Evolutionary conservation across 352 stramenopile genomes (phyloP).

Genomic region (Elongisporangium senticosum): DNA sequence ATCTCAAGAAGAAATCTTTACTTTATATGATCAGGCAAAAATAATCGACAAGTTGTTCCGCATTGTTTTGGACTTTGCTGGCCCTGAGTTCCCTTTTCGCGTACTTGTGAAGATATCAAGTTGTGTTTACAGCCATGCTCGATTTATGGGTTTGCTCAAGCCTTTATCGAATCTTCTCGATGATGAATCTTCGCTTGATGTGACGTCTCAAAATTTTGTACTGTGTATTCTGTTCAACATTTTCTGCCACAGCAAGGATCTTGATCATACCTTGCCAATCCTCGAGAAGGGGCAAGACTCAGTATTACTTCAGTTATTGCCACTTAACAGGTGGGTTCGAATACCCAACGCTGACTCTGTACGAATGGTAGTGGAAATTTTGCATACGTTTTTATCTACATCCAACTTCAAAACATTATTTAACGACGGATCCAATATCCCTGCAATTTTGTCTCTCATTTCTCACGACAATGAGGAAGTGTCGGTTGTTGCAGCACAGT

Average conservation of each 20-base stretch:
- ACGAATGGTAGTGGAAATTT: slow-evolving; percentile 44
- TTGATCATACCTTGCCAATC: background rate
- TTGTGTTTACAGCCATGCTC: slow-evolving; percentile 21
- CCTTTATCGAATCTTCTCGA: slow-evolving; percentile 16
- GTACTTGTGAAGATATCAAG: slow-evolving; percentile 46
- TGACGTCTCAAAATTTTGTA: slow-evolving; percentile 20
- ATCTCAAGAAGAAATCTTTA: slow-evolving; percentile 30
- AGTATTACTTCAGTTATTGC: slow-evolving; percentile 48
- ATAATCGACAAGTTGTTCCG: slow-evolving; percentile 43
- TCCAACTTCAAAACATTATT: slow-evolving; percentile 26
- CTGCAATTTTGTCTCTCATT: slow-evolving; percentile 40
- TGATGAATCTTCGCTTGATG: slow-evolving; percentile 3
- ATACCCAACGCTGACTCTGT: slow-evolving; percentile 27
- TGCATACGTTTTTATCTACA: slow-evolving; percentile 33
- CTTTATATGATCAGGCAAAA: slow-evolving; percentile 42
- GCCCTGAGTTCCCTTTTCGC: slow-evolving; percentile 32
- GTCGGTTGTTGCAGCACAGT: slow-evolving; percentile 28
- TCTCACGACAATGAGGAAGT: slow-evolving; percentile 24
- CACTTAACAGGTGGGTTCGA: slow-evolving; percentile 40
- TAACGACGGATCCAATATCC: slow-evolving; percentile 52
- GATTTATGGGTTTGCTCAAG: slow-evolving; percentile 32
- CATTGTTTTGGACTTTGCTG: slow-evolving; percentile 25
- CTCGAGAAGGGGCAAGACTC: slow-evolving; percentile 23
- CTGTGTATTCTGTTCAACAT: slow-evolving; percentile 60
- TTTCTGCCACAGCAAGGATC: slow-evolving; percentile 28